Evolutionary conservation across 163 green algal species (phyloP), one percentile per base, ranked within the genome.

Genomic region (Prototheca cutis): DNA sequence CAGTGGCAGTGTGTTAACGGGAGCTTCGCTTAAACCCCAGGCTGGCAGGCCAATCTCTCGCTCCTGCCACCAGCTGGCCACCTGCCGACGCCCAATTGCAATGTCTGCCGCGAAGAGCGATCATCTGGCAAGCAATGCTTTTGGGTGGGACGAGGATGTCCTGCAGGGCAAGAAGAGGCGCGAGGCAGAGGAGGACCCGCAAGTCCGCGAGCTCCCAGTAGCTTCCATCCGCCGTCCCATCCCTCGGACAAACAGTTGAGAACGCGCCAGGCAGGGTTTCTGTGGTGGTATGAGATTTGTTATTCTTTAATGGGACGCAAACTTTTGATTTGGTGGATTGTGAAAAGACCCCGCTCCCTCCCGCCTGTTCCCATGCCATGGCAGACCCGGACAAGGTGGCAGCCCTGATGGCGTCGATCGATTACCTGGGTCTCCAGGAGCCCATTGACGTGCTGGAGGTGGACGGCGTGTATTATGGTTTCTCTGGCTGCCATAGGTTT

Each of bases 401-500:
- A 47, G 39, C 33, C 27, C 30, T 69, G 18, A 69, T 57, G 33
- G 23, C 47, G 27, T 55, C 32, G n/a, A 69, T 69, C 2, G 25
- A 42, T 3, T 21, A 40, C 8, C 31, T 69, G 39, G 62, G 62
- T 19, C 53, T 63, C 17, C 32, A 58, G 27, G 62, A 69, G 24
- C 52, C 49, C 51, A 76, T 78, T 33, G 81, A 88, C 55, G 85
- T 95, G 6, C 59, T 95, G 28, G 73, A 88, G 47, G 87, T 95
- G 30, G 87, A 95, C 28, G 87, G 84, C 21, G 45, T 77, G 7
- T 90, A 87, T 39, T 96, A 91, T 55, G 84, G 84, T 29, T 96
- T 96, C 70, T 84, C 69, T 23, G 88, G 88, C 30, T 96, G 88
- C 56, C 88, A 96, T 59, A 61, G 87, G 27, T 93, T 70, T 30